These are phyloP conservation scores for Linnemannia exigua DNA, from an alignment of 192 early-diverging fungal species.

Conservation along the genomic window DNA sequence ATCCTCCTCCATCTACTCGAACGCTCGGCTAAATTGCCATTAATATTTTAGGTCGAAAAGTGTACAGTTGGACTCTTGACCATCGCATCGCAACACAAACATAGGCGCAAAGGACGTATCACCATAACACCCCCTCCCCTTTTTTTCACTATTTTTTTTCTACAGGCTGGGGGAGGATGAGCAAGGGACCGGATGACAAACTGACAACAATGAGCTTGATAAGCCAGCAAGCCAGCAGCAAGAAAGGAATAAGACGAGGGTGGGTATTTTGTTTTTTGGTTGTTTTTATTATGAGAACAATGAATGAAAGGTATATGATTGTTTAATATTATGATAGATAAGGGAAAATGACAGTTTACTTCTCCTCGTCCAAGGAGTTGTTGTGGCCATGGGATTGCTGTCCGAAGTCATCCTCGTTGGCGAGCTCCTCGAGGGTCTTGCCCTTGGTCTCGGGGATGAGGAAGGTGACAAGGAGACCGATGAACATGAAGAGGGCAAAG, in stretches of 20 bases:
- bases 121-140: too few relatives aligned
- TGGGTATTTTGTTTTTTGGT: background rate
- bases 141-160: background rate
- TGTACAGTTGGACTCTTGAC: background rate
- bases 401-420: conserved; percentile 31
- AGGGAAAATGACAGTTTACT: conserved; percentile 7
- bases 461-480: conserved; percentile 72
- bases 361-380: conserved; percentile 31
- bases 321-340: background rate
- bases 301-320: conserved; percentile 11
- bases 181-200: background rate
- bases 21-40: background rate
- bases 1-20: background rate
- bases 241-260: background rate
- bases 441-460: conserved; percentile 83
- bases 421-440: conserved; percentile 79
- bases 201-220: background rate
- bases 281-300: conserved; percentile 16
- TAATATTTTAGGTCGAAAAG: background rate
- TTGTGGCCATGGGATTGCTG: background rate
- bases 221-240: background rate
- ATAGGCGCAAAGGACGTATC: background rate
- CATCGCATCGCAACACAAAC: background rate
- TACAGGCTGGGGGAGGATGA: background rate
- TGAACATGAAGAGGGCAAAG: conserved; percentile 81